phyloP scores from a whole-genome alignment of 805 yeast species.

The Ogataea saltuana region DNA sequence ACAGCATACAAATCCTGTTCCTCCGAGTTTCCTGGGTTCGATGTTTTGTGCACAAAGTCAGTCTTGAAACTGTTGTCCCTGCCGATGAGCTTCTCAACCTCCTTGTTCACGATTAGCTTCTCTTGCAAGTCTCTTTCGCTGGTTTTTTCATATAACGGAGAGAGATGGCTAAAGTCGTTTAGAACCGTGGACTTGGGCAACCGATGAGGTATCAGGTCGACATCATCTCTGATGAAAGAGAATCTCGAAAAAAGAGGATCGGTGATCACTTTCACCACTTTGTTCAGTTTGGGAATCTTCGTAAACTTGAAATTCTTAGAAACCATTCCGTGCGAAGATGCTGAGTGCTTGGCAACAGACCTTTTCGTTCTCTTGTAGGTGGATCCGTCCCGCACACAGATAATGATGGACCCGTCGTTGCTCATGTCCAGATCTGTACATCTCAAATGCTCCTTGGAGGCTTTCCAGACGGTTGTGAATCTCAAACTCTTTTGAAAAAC shows the following conservation, averaged over 20 bases:
- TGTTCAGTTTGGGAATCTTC: conserved; percentile 54
- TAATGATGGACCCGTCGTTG: conserved; percentile 64
- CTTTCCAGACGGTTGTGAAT: conserved; percentile 59
- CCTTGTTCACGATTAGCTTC: conserved; percentile 6
- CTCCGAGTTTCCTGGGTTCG: conserved; percentile 1
- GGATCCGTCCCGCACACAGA: conserved; percentile 70
- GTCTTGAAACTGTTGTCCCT: conserved; percentile 15
- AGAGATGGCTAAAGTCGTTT: conserved; percentile 54
- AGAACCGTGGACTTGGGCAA: conserved; percentile 47
- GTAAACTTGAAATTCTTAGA: conserved; percentile 49
- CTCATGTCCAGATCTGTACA: conserved; percentile 70
- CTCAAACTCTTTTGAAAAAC: conserved; percentile 45
- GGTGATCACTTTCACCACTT: conserved; percentile 62
- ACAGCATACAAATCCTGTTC: conserved; percentile 8
- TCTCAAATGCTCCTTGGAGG: conserved; percentile 54
- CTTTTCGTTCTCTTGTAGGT: conserved; percentile 50
- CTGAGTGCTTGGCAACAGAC: conserved; percentile 34
- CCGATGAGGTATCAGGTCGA: conserved; percentile 56
- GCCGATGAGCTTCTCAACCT: not conserved
- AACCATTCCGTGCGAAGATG: conserved; percentile 22
- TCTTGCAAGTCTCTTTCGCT: conserved; percentile 15
- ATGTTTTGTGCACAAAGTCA: conserved; percentile 16
- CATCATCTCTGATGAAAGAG: conserved; percentile 65
- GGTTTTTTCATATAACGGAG: conserved; percentile 43
- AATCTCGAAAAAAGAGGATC: conserved; percentile 60